Base-by-base conservation (phyloP, 352 stramenopile species). In the Thalassiosira exigua region DNA sequence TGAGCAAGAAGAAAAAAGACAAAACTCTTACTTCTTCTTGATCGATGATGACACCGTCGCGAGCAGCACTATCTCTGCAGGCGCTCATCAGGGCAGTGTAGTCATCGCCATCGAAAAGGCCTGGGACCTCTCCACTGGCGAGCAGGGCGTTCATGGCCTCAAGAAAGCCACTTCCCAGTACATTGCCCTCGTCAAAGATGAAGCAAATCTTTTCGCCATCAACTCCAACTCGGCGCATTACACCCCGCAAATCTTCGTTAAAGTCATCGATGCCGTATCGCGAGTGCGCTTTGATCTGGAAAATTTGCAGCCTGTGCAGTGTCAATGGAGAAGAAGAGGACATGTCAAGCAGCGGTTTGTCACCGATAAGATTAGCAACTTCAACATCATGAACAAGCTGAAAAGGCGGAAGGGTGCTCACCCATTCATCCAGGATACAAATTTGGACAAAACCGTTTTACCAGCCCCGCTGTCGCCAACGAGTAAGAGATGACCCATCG, bases 131-230 rank as follows among this genome's bases (percentile, higher is more conserved):
- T 22, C 98, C 98, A 56, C 95, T 98, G 4, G 98, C 98, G 42
- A 99, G 86, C 30, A 99, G 84, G 7, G 98, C 97, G 88, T 99
- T 99, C 98, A 99, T 99, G 1, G 97, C 95, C 84, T 99, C 98
- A 75, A 99, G 90, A 82, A 99, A 99, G 2, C 96, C 97, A 9
- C 96, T 97, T 32, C 97, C 94, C 0, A 99, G 90, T 19, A 98
- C 96, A 75, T 99, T 99, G 9, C 93, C 97, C 85, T 99, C 98
- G 80, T 99, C 98, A 88, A 99, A 99, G 75, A 99, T 99, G 81
- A 99, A 99, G 69, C 97, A 99, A 27, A 99, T 97, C 85, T 98
- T 98, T 87, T 99, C 98, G 17, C 96, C 97, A 67, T 99, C 94
- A 68, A 98, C 97, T 27, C 98, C 98, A 29, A 98, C 97, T 42